phyloP scores from a whole-genome alignment of 2,329 filamentous ascomycete species.

The Trichoderma gracile region DNA sequence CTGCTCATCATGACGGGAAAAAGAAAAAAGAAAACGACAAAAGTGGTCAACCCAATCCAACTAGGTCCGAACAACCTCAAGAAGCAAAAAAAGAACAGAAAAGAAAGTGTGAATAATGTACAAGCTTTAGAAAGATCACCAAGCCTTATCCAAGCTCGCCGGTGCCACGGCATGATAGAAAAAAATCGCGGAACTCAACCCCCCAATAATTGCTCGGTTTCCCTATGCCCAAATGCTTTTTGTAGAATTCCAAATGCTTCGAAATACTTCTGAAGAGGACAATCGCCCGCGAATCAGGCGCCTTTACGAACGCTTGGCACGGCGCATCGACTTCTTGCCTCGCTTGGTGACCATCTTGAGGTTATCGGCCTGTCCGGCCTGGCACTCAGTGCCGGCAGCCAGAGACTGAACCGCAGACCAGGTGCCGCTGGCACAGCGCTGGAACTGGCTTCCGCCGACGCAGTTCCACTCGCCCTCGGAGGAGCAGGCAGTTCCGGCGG shows the following conservation, averaged over 20 bases:
- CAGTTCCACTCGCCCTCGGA: conserved; percentile 57
- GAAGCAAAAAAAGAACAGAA: neutral
- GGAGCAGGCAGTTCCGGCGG: conserved; percentile 49
- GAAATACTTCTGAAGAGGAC: too few species aligned
- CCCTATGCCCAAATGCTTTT: neutral
- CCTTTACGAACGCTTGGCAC: conserved; percentile 30
- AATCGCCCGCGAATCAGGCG: too few species aligned
- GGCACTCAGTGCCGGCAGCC: conserved; percentile 50
- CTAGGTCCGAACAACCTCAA: too few species aligned
- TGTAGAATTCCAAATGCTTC: conserved; percentile 24
- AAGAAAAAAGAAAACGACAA: too few species aligned
- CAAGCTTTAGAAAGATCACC: neutral
- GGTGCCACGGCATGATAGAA: neutral
- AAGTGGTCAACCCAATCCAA: neutral
- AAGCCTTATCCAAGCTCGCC: neutral
- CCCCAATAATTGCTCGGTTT: neutral
- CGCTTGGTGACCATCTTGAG: conserved; percentile 40
- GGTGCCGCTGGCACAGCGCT: conserved; percentile 54
- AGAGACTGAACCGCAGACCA: conserved; percentile 50
- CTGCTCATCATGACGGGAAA: too few species aligned
- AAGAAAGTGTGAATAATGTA: conserved; percentile 1
- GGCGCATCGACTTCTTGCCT: conserved; percentile 33
- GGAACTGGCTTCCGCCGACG: conserved; percentile 51
- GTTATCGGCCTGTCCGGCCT: conserved; percentile 42
- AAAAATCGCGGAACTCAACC: neutral